Evolutionary conservation across 495 filamentous ascomycete genomes (phyloP).

Genomic region (Tuber borchii): DNA sequence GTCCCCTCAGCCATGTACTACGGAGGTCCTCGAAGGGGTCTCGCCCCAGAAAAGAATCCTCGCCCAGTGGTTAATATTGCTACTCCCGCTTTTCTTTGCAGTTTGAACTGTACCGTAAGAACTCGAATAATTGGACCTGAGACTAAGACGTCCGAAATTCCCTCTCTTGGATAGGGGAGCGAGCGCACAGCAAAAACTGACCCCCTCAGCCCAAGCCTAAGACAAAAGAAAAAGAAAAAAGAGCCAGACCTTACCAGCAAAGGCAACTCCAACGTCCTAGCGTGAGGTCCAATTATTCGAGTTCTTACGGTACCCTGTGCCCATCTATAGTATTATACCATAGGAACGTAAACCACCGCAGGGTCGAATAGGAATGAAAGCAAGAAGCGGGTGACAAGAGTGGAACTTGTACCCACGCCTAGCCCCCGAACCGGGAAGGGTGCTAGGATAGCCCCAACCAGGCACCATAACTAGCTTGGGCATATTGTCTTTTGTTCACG

Average conservation of each 20-base stretch:
- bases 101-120: background rate
- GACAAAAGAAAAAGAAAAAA: too few species aligned
- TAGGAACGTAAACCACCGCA: background rate
- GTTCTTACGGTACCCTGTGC: too few species aligned
- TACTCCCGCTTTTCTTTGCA: background rate
- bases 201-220: too few species aligned
- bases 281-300: too few species aligned
- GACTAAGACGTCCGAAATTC: too few species aligned
- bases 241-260: too few species aligned
- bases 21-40: background rate
- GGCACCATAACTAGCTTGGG: constrained; percentile 30
- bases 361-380: background rate
- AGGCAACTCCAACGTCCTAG: too few species aligned
- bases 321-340: background rate
- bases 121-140: too few species aligned
- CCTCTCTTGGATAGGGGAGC: too few species aligned
- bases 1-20: background rate
- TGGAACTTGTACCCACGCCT: constrained; percentile 32
- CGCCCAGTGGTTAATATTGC: background rate
- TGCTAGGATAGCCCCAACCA: constrained; percentile 27
- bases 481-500: constrained; percentile 19
- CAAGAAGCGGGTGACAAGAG: constrained; percentile 17
- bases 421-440: constrained; percentile 19
- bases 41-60: background rate
- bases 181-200: too few species aligned